These are phyloP conservation scores for Tulasnella sp. DNA, from an alignment of 768 basidiomycete genomes.

Conservation along the genomic window DNA sequence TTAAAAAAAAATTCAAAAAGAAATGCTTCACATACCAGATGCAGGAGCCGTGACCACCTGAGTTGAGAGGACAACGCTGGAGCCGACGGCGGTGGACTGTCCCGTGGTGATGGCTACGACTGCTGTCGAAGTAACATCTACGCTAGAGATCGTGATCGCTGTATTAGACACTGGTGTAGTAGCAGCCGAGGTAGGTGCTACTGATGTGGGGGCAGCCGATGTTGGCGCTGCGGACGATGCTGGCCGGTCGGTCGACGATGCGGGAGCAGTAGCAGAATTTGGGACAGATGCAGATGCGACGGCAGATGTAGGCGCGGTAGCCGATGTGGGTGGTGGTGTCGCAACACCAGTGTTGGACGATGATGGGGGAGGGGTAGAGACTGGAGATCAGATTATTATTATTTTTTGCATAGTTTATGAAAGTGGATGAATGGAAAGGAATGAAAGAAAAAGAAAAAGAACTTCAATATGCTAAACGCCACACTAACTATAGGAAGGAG, in stretches of 20 bases:
- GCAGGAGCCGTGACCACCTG: too few species aligned
- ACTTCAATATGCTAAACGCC: too few species aligned
- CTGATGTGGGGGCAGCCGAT: background rate
- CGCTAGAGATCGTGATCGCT: background rate
- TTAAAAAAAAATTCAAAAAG: too few species aligned
- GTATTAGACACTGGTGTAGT: background rate
- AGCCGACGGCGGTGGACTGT: too few species aligned
- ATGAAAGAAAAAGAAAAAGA: too few species aligned
- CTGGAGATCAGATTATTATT: background rate
- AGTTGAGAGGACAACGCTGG: too few species aligned
- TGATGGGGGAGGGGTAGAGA: background rate
- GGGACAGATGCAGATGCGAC: background rate
- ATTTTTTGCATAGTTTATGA: too few species aligned
- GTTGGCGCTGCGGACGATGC: background rate
- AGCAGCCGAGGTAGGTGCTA: background rate
- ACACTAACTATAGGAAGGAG: too few species aligned
- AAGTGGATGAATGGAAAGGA: too few species aligned
- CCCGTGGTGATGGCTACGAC: too few species aligned
- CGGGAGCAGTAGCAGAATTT: background rate
- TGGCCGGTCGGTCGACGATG: background rate
- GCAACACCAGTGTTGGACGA: background rate
- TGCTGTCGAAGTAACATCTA: too few species aligned
- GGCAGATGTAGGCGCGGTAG: background rate
- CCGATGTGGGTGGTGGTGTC: background rate
- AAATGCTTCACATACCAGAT: too few species aligned